Evolutionary conservation across 306 rosid species (phyloP).

Genomic region (Lablab purpureus): DNA sequence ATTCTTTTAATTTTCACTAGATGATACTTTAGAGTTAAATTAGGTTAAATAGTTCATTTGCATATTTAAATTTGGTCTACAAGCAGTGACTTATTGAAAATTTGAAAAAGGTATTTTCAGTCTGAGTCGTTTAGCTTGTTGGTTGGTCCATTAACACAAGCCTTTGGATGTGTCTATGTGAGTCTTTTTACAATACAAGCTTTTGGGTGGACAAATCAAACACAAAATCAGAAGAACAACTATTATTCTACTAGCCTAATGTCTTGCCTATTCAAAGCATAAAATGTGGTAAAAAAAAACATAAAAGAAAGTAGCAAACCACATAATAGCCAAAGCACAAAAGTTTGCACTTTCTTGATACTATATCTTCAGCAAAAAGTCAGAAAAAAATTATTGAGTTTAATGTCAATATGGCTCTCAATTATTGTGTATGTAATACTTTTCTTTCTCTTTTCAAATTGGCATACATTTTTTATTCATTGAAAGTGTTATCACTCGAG

Average conservation of each 20-base stretch:
- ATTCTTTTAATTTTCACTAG: too few relatives aligned
- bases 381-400: not conserved
- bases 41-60: too few relatives aligned
- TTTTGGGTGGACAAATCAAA: not conserved
- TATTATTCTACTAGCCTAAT: not conserved
- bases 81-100: not conserved
- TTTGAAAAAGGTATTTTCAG: not conserved
- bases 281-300: not conserved
- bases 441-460: not conserved
- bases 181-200: not conserved
- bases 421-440: not conserved
- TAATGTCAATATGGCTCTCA: not conserved
- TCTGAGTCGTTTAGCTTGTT: not conserved
- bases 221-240: not conserved
- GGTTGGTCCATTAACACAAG: not conserved
- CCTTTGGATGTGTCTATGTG: not conserved
- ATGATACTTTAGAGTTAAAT: too few relatives aligned
- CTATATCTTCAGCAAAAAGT: not conserved
- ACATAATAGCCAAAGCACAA: not conserved
- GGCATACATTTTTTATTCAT: not conserved
- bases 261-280: not conserved
- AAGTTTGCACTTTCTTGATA: not conserved
- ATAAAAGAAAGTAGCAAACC: not conserved
- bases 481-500: not conserved
- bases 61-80: not conserved